Percentiles rank a stretch among this genome's conserved stretches.
Conservation (phyloP, 2,329 filamentous ascomycete genomes). For the Neobulgaria alba region DNA sequence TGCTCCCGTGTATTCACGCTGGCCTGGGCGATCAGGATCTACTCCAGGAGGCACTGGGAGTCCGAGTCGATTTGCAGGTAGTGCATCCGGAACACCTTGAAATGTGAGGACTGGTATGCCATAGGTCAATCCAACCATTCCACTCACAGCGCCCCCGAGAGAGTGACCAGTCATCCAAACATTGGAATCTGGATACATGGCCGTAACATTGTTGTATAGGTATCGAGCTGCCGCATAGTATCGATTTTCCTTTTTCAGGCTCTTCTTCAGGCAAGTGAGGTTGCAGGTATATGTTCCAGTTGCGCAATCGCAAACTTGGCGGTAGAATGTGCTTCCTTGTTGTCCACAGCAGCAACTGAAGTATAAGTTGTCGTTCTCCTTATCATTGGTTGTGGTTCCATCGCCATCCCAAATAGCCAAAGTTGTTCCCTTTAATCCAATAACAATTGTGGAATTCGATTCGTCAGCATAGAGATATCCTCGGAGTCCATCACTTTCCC, state of each 20-base stretch:
- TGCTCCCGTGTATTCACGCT: constrained; percentile 62
- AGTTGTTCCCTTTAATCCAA: constrained; percentile 86
- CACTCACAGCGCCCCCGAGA: constrained; percentile 79
- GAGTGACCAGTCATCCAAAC: constrained; percentile 92
- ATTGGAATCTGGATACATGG: constrained; percentile 73
- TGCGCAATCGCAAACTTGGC: constrained; percentile 88
- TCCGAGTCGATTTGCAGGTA: constrained; percentile 76
- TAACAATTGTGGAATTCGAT: constrained; percentile 76
- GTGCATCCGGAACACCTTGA: constrained; percentile 83
- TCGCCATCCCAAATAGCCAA: constrained; percentile 93
- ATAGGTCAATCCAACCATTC: constrained; percentile 84
- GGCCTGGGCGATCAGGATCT: constrained; percentile 62
- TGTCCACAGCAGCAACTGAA: constrained; percentile 97
- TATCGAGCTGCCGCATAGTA: constrained; percentile 88
- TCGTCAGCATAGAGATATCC: constrained; percentile 90
- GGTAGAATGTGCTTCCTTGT: constrained; percentile 83
- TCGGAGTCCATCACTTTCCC: constrained; percentile 79
- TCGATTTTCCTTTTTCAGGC: constrained; percentile 71
- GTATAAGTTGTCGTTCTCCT: constrained; percentile 94
- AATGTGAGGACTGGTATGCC: constrained; percentile 88
- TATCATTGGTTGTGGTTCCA: constrained; percentile 94
- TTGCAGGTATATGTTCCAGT: constrained; percentile 84
- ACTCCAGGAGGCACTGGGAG: constrained; percentile 76
- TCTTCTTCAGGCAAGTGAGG: constrained; percentile 73
- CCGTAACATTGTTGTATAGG: constrained; percentile 86